Base-by-base conservation (phyloP, 306 rosid genomes). In the Erythrophleum fordii region DNA sequence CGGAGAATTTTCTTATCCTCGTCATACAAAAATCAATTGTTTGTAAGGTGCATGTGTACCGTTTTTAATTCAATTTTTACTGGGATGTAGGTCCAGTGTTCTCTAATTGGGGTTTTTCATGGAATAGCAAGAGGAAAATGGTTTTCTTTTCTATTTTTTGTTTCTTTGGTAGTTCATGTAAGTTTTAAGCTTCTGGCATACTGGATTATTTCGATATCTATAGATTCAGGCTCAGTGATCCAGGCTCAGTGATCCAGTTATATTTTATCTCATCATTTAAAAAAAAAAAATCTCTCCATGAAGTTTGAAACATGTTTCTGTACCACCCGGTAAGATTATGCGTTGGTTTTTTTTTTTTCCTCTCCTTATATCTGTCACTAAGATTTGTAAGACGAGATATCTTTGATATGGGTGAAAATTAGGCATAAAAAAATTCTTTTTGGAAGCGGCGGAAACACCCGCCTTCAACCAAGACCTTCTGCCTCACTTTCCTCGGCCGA, bases 11-110 rank as follows among this genome's bases (percentile, higher is more conserved):
- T 73, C 76, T 29, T 9, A 37, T 62, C 67, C 69, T 88, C 80
- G n/a, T 80, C 37, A 81, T 81, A 84, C 90, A 80, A 77, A 26
- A 85, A 81, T 81, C 87, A 86, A 88, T 89, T 83, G 80, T 91
- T 90, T 49, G 25, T n/a, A 11, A 83, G 75, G 59, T 73, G 82
- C 89, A 37, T 61, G 52, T 49, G 80, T 83, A 84, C 81, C 74
- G 80, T 85, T 85, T 80, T 86, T 73, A 45, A 60, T 49, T 74
- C 41, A 72, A 52, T 71, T 77, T 91, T 78, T 46, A 83, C 79
- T 29, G 78, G 82, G 81, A 86, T 74, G 83, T 83, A 85, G 82
- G 77, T 68, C 78, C 83, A 77, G 55, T 86, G 81, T 62, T 84
- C 79, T 83, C 69, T 71, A 72, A 77, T 81, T 79, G 75, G 61